Percentiles rank a stretch among this genome's conserved stretches.
These are phyloP conservation scores for Mimosa pudica DNA, from an alignment of 306 rosid genomes.

Conservation along the genomic window DNA sequence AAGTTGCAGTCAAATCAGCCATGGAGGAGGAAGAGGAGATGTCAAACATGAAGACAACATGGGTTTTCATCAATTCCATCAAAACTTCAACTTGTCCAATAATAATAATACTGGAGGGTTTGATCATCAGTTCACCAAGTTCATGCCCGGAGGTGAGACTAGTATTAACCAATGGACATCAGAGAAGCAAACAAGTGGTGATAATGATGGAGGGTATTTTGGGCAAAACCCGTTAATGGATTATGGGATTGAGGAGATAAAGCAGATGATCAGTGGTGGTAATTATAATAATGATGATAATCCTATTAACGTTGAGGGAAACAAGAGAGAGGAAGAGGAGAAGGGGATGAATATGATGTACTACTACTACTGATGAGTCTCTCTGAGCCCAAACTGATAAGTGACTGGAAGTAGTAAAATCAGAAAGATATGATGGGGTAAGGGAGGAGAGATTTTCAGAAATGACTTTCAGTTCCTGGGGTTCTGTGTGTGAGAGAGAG, in stretches of 20 bases:
- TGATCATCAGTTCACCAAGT: constrained; percentile 30
- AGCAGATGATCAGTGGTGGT: constrained; percentile 53
- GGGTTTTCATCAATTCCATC: constrained; percentile 40
- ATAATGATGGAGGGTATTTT: constrained; percentile 11
- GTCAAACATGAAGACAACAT: constrained; percentile 61
- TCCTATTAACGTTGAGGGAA: constrained; percentile 52
- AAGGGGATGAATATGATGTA: constrained; percentile 39
- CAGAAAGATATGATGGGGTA: constrained; percentile 76
- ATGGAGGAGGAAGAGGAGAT: constrained; percentile 44
- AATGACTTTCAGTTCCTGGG: constrained; percentile 40
- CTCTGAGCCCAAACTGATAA: constrained; percentile 35
- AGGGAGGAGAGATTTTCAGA: constrained; percentile 48
- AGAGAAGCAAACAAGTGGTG: constrained; percentile 35
- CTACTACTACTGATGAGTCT: constrained; percentile 41
- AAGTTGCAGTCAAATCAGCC: constrained; percentile 58
- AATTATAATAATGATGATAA: constrained; percentile 32
- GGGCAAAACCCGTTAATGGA: constrained; percentile 43
- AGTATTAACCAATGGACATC: constrained; percentile 36
- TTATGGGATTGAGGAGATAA: constrained; percentile 60
- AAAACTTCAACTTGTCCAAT: constrained; percentile 3
- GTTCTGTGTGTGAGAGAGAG: constrained; percentile 37
- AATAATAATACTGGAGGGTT: constrained; percentile 30
- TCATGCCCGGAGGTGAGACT: constrained; percentile 41
- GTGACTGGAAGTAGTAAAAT: constrained; percentile 55
- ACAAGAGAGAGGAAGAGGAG: constrained; percentile 54